Base-by-base conservation (phyloP, 352 stramenopile species). In the Pythium utonaiense region DNA sequence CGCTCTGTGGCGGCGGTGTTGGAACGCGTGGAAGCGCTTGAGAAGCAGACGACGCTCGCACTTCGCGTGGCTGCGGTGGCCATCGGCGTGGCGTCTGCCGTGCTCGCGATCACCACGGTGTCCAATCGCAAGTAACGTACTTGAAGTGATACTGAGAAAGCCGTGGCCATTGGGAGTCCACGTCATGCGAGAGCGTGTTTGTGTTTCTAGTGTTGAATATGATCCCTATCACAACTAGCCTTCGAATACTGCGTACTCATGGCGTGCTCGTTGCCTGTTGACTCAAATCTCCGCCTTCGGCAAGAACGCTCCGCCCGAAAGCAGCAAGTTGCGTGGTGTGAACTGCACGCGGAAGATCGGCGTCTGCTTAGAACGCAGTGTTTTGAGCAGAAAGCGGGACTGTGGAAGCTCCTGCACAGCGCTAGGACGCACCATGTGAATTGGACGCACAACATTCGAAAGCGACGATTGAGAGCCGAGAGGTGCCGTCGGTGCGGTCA, bases 281-380 rank as follows among this genome's bases (percentile, higher is more conserved):
- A 34, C 30, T 62, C 30, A 62, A 45, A 67, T 63, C 58, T 91
- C 77, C 34, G 70, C 63, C 60, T 87, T 88, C 2, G 77, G 70
- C 34, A 78, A 68, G 54, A 91, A 90, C 38, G 85, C 76, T 19
- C 86, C 86, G 31, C 84, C 83, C 30, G 77, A 72, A 31, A 94
- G 78, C 62, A 95, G 52, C 62, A 95, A 53, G 58, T 95, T 95
- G 44, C 86, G 82, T 24, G 77, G 69, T 49, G 86, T 95, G 55
- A 90, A 95, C 48, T 89, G 78, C 33, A 95, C 77, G 44, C 77
- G 73, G 56, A 90, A 87, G 66, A 94, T 89, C 31, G 82, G 84
- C 48, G 86, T 94, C 58, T 92, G 81, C 72, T 95, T 95, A 21
- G 84, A 89, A 22, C 78, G 78, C 48, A 95, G 74, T 34, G 82